Evolutionary conservation across 164 flowering plant genomes (phyloP), one percentile per base, ranked within the genome.

Genomic region (Cinnamomum chago): DNA sequence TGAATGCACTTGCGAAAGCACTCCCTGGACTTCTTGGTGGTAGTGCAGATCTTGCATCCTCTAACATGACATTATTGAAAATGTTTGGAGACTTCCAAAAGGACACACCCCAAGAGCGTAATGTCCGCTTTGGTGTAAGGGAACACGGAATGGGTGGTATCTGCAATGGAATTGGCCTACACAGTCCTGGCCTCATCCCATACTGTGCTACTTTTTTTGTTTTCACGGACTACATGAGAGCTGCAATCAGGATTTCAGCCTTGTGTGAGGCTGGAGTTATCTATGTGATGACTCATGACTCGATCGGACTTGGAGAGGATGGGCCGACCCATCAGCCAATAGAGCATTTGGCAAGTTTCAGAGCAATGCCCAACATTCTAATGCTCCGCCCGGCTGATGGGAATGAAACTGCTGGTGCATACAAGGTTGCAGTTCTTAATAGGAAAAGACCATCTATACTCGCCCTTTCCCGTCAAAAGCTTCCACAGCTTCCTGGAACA

Each of bases 311-410:
- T 65, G 99, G 99, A 78, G 99, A 95, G 82, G 99, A 95, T 85
- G 99, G 99, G 3, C 99, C 99, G 11, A 95, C 99, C 60, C 99
- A 95, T 84, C 98, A 95, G 85, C 99, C 99, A 20, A 88, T 95
- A 50, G 99, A 95, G 83, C 99, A 95, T 77, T 76, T 95, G 80
- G 98, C 98, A n/a, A 93, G 98, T 75, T 93, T 95, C 86, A 87
- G 99, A 68, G 99, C 99, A 67, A 95, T 95, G 99, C 99, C 99
- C 64, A 91, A 94, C 78, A 86, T 93, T 33, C 82, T 93, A 78
- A 93, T 94, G 97, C 86, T 95, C 78, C 98, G 99, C 18, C 99
- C 98, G 14, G 99, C 97, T 58, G 99, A 96, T 70, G 98, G 99
- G 11, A 96, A 85, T 64, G 99, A 96, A 79, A 94, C 99, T 58